Conservation (phyloP, 306 rosid genomes). For the Comarum palustre region DNA sequence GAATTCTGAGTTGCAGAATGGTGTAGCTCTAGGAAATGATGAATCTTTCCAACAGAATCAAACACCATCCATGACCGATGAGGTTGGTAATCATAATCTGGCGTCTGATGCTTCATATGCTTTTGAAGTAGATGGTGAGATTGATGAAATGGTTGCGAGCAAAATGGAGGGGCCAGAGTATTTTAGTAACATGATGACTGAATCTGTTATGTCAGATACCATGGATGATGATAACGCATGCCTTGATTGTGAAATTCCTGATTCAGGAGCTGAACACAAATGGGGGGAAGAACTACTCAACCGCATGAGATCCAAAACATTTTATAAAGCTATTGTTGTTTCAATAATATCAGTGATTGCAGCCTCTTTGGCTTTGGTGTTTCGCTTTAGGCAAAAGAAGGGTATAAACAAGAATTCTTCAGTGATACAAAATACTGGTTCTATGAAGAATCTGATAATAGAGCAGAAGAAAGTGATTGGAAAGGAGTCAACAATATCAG, state of each 20-base stretch:
- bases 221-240: background rate
- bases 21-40: conserved; percentile 12
- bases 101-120: conserved; percentile 6
- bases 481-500: conserved; percentile 8
- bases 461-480: conserved; percentile 11
- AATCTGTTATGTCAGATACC: background rate
- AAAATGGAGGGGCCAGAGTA: conserved; percentile 10
- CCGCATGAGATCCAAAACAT: conserved; percentile 9
- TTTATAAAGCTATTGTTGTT: conserved; percentile 16
- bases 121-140: conserved; percentile 8
- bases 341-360: conserved; percentile 12
- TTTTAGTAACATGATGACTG: conserved; percentile 9
- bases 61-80: conserved; percentile 11
- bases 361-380: conserved; percentile 15
- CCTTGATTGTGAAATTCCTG: conserved; percentile 1
- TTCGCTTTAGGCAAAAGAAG: conserved; percentile 16
- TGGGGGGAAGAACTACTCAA: conserved; percentile 16
- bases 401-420: conserved; percentile 10
- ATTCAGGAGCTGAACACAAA: background rate
- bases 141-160: conserved; percentile 20
- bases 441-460: conserved; percentile 9
- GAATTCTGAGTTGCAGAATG: background rate
- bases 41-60: conserved; percentile 12
- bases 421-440: conserved; percentile 9
- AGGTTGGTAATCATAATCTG: background rate